phyloP scores from a whole-genome alignment of 768 basidiomycete genomes.

The Pilatotrama ljubarskyi region DNA sequence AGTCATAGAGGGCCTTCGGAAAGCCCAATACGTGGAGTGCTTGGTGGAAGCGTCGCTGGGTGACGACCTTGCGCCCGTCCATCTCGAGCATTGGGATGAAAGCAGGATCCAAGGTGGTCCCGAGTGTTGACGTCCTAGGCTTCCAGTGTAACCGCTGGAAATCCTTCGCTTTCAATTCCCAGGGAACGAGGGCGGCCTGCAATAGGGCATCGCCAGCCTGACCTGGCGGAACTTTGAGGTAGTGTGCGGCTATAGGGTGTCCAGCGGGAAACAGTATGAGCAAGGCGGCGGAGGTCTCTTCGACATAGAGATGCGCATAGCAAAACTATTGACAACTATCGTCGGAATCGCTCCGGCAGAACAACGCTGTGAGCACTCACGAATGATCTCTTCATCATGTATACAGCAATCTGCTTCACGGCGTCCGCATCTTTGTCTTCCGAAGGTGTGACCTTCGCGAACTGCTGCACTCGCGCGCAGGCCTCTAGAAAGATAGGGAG shows the following conservation, averaged over 20 bases:
- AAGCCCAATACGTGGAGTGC: conserved; percentile 46
- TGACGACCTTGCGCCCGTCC: conserved; percentile 4
- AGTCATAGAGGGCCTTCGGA: conserved; percentile 49
- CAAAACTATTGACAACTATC: conserved; percentile 41
- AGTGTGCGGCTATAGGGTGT: conserved; percentile 35
- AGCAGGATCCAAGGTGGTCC: conserved; percentile 19
- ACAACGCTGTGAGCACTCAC: conserved; percentile 34
- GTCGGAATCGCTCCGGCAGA: not conserved
- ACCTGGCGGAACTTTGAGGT: conserved; percentile 45
- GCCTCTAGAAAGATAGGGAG: conserved; percentile 48
- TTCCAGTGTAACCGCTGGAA: conserved; percentile 31
- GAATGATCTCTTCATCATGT: conserved; percentile 49
- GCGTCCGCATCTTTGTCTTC: conserved; percentile 40
- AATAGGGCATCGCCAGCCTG: conserved; percentile 34
- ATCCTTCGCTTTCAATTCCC: conserved; percentile 40
- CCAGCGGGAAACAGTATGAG: conserved; percentile 55
- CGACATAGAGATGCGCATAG: conserved; percentile 47
- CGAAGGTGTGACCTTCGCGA: conserved; percentile 48
- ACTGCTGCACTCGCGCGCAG: conserved; percentile 52
- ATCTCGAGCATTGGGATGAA: conserved; percentile 11
- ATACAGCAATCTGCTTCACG: conserved; percentile 42
- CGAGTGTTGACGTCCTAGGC: not conserved
- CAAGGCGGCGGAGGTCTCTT: conserved; percentile 49
- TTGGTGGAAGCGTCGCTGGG: conserved; percentile 30
- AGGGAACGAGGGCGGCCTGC: conserved; percentile 50